Evolutionary conservation across 2,329 filamentous ascomycete species (phyloP).

Genomic region (Fusarium equiseti): DNA sequence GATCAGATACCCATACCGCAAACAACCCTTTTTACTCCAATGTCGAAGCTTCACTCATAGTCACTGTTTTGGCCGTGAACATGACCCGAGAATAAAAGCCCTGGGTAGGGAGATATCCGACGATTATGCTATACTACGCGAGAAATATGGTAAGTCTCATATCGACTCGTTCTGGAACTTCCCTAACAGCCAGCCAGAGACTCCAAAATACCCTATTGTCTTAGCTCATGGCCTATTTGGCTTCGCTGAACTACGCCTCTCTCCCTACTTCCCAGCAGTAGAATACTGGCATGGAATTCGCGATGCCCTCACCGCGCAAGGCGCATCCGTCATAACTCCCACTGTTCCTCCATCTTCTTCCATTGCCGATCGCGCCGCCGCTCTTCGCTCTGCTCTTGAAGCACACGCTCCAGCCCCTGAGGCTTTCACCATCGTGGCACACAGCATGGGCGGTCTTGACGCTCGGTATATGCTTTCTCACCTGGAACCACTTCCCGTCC

Average conservation of each 20-base stretch:
- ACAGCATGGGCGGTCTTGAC: constrained; percentile 76
- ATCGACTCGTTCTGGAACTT: neutral
- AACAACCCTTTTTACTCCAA: constrained; percentile 11
- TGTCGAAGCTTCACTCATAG: constrained; percentile 32
- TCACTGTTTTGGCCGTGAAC: constrained; percentile 24
- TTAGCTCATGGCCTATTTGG: constrained; percentile 75
- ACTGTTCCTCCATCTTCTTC: constrained; percentile 71
- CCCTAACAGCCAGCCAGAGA: constrained; percentile 53
- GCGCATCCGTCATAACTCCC: constrained; percentile 69
- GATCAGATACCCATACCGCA: neutral
- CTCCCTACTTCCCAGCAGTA: constrained; percentile 65
- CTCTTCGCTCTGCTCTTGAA: constrained; percentile 67
- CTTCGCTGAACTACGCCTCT: constrained; percentile 68
- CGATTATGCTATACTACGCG: constrained; percentile 60
- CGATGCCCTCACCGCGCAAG: constrained; percentile 66
- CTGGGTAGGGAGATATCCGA: constrained; percentile 58
- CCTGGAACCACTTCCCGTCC: constrained; percentile 60
- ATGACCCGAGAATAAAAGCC: constrained; percentile 57
- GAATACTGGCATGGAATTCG: constrained; percentile 75
- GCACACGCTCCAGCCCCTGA: constrained; percentile 51
- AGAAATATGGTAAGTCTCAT: constrained; percentile 57
- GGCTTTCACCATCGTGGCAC: constrained; percentile 80
- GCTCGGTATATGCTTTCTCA: constrained; percentile 74
- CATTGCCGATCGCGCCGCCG: constrained; percentile 70
- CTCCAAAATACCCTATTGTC: constrained; percentile 71